Evolutionary conservation across 2,329 filamentous ascomycete species (phyloP), one percentile per base, ranked within the genome.

Genomic region (Trichoderma sp.): DNA sequence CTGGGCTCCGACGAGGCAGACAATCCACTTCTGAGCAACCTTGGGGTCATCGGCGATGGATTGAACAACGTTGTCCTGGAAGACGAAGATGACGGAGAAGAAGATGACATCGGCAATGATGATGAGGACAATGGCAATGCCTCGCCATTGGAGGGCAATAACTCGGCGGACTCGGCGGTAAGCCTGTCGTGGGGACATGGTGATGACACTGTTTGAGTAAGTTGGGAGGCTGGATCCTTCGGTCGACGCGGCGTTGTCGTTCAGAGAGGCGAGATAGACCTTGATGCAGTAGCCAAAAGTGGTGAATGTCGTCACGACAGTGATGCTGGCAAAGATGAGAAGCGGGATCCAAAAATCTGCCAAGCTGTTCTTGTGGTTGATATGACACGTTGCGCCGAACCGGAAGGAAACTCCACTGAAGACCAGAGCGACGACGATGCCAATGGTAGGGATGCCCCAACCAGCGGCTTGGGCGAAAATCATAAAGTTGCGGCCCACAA

Each of bases 261-360:
- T 89, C 74, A 98, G 88, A 31, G 95, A 95, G 74, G 92, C 93
- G 72, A 99, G 88, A 83, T 98, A 99, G 66, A 99, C 94, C 82
- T 97, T 95, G 85, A 98, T 93, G 83, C 97, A 98, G 86, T 99
- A 98, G 16, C 88, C 91, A 84, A 95, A 96, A 6, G 97, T 98
- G 60, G 91, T 88, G 78, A 98, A 90, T 80, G 98, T 97, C 41
- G 95, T 88, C 74, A 98, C 87, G 79, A 95, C 90, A 0, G 95
- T 93, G 56, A 93, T 85, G 29, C 91, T 93, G 41, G 94, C 90
- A 80, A 98, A 93, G 5, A 92, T 90, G 78, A 98, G 88, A 33
- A 98, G 85, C 0, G 97, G 97, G 18, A 95, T 94, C 96, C 96
- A 98, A 81, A 98, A 94, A 81, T 93, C 93, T 38, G 92, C 90